These are phyloP conservation scores for Lasiosphaeria hispida DNA, from an alignment of 495 filamentous ascomycete species.

Conservation along the genomic window DNA sequence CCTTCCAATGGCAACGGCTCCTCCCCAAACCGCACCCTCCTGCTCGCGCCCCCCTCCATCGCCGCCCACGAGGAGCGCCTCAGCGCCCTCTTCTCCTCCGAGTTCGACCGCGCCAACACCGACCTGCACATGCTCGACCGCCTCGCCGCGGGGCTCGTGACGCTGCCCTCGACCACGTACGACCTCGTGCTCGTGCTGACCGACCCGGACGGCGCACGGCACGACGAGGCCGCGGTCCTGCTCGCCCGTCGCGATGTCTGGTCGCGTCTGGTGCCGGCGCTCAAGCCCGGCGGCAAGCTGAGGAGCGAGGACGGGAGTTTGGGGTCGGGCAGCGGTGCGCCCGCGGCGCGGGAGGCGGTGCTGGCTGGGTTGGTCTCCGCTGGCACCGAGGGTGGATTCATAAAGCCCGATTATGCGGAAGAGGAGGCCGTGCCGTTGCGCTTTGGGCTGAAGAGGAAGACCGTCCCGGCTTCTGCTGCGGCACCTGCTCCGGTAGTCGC, in stretches of 20 bases:
- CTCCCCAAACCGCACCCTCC: conserved; percentile 42
- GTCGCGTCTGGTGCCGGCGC: conserved; percentile 59
- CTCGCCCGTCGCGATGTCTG: conserved; percentile 69
- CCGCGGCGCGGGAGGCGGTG: conserved; percentile 66
- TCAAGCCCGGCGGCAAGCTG: conserved; percentile 70
- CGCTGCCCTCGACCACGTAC: conserved; percentile 74
- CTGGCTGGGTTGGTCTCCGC: conserved; percentile 69
- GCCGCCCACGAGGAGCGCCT: conserved; percentile 49
- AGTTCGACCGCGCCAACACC: conserved; percentile 64
- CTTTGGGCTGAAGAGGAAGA: conserved; percentile 64
- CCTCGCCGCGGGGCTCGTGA: conserved; percentile 75
- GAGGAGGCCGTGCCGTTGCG: conserved; percentile 68
- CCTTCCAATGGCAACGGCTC: conserved; percentile 14
- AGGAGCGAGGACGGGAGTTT: conserved; percentile 66
- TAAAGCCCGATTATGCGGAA: conserved; percentile 67
- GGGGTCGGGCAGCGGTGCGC: conserved; percentile 39
- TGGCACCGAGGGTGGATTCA: conserved; percentile 56
- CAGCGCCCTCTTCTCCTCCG: conserved; percentile 46
- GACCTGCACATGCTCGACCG: conserved; percentile 99
- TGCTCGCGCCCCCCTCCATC: conserved; percentile 55
- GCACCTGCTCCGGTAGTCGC: conserved; percentile 30
- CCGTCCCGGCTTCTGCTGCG: conserved; percentile 21
- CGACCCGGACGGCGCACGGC: conserved; percentile 62
- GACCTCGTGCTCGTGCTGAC: conserved; percentile 81
- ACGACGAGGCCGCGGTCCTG: conserved; percentile 54